Evolutionary conservation across 2,329 filamentous ascomycete genomes (phyloP), one percentile per base, ranked within the genome.

Genomic region (Sporothrix pseudoabietina): DNA sequence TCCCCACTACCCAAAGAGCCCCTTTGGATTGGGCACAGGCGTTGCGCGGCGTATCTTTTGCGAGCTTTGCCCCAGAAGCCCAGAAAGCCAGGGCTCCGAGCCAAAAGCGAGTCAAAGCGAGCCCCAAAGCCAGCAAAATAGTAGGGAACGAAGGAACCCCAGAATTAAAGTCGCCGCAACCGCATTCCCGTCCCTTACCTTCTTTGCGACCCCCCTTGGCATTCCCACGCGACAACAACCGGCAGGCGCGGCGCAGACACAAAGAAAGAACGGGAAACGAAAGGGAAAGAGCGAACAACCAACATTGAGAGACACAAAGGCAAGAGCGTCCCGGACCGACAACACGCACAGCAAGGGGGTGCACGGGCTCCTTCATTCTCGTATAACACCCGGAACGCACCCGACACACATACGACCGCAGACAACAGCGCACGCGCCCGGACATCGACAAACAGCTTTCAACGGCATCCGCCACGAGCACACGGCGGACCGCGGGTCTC

Each of bases 161-260:
- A 16, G 30, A 3, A 47, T 49, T 69, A 57, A 54, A 54, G 39
- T 68, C 63, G 54, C 47, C 71, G 65, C 71, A 63, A 61, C 44
- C 65, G 55, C 71, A 54, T 35, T 22, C 44, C 47, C 44, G 52
- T 30, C 55, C 44, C 63, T 47, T 61, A 44, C 57, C 47, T 69
- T 69, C 57, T 47, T 59, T 69, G 54, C 66, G 65, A 55, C 41
- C 54, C 65, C 65, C 63, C 59, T 69, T 57, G 71, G 65, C 69
- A 59, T 63, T 69, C 55, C 71, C 55, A 69, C 65, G 44, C 65
- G 54, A 63, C 71, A 59, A 54, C 54, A 57, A 57, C 26, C 71
- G 65, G 55, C 65, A 32, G 9, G 44, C 32, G 65, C 44, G 26
- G 54, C 65, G 26, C 30, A 68, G 26, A 49, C 22, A 49, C 47